Conservation (phyloP, 1,139 yeast genomes). For the Scheffersomyces insectosa region DNA sequence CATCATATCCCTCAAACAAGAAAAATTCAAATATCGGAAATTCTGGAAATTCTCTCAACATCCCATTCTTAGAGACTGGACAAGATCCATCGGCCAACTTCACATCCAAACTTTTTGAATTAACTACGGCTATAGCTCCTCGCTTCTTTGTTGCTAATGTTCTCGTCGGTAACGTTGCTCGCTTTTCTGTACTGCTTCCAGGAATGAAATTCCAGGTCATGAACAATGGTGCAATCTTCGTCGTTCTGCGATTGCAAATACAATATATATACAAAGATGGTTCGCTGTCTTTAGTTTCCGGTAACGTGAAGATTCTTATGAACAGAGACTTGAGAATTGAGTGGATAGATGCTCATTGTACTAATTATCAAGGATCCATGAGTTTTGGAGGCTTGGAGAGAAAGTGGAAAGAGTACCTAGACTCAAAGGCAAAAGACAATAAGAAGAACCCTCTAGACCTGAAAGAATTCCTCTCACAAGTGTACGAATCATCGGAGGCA, state of each 20-base stretch:
- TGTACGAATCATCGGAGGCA: conserved; percentile 27
- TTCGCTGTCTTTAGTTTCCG: conserved; percentile 60
- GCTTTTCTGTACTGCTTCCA: conserved; percentile 60
- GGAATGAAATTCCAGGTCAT: conserved; percentile 67
- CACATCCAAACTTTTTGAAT: conserved; percentile 55
- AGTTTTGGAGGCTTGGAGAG: conserved; percentile 26
- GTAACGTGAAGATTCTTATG: conserved; percentile 61
- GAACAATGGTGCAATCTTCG: conserved; percentile 63
- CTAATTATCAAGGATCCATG: conserved; percentile 29
- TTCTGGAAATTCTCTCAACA: conserved; percentile 6
- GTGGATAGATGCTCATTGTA: conserved; percentile 63
- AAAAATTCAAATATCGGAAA: conserved; percentile 1
- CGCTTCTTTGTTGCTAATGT: conserved; percentile 58
- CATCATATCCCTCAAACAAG: background rate
- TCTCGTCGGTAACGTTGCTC: conserved; percentile 50
- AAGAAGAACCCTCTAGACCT: conserved; percentile 3
- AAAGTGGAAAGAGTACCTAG: conserved; percentile 20
- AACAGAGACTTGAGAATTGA: conserved; percentile 65
- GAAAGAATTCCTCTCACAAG: conserved; percentile 23
- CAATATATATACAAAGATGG: conserved; percentile 68
- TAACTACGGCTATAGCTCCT: conserved; percentile 67
- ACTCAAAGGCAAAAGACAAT: conserved; percentile 11
- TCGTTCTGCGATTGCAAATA: conserved; percentile 58
- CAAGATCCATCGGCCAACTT: background rate
- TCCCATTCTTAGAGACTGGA: background rate